Base-by-base conservation (phyloP, 139 green algal species). In the Picochlorum sp. region DNA sequence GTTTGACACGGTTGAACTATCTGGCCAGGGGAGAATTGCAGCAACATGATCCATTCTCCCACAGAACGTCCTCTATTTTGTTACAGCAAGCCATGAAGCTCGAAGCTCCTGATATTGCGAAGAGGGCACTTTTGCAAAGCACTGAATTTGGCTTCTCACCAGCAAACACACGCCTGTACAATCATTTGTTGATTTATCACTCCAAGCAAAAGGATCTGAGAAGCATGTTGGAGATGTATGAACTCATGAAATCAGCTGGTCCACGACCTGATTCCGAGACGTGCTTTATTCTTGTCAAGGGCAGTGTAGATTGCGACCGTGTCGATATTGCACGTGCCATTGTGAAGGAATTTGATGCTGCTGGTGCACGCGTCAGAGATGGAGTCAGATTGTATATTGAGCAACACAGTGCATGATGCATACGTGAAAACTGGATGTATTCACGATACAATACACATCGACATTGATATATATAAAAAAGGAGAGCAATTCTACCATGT, bases 251-350 rank as follows among this genome's bases (percentile, higher is more conserved):
- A 57, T 11, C 10, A 16, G 38, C 57, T 57, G 66, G 66, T n/a
- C 51, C 60, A 10, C 50, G 54, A 16, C 71, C 71, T n/a, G 71
- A 64, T 24, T 63, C 71, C n/a, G 71, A 78, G 18, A 74, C 66
- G 18, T 78, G 71, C 34, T 74, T 70, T 59, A 74, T 78, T 51
- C 51, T 78, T 34, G 71, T 78, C 26, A 78, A 74, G 60, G 71
- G 71, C 3, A 73, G 71, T 69, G 71, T 78, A n/a, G 71, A 78
- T 61, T 51, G 63, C 30, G 59, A 60, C 11, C 60, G 71, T 26
- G 45, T 66, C 7, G 71, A 78, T 44, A 65, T 78, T 37, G 71
- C 66, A 21, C 54, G 49, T 24, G 18, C 62, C 14, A 21, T 67
- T n/a, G 28, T 73, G 18, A 15, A 63, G 6, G 71, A 78, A 31